A percentile compares a stretch with the other conserved stretches of the same genome.
Conservation (phyloP, 2,329 filamentous ascomycete genomes). For the Colletotrichum euphorbiae region DNA sequence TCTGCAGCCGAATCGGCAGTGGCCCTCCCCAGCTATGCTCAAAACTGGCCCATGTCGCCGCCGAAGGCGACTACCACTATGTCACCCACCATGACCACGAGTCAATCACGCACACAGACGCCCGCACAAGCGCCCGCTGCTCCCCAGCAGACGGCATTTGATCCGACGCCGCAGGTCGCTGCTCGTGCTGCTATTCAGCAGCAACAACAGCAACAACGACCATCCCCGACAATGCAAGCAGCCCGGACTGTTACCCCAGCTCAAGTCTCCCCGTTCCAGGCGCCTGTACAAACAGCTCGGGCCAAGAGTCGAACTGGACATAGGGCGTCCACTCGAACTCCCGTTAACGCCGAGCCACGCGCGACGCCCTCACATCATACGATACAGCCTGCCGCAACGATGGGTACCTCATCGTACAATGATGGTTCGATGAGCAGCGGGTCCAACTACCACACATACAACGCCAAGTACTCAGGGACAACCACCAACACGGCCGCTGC, state of each 20-base stretch:
- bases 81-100: constrained; percentile 20
- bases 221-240: constrained; percentile 46
- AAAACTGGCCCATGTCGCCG: constrained; percentile 25
- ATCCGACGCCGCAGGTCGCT: constrained; percentile 38
- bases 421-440: constrained; percentile 40
- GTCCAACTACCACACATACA: constrained; percentile 43
- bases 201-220: constrained; percentile 46
- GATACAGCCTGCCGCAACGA: constrained; percentile 49
- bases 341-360: constrained; percentile 42
- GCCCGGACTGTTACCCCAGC: constrained; percentile 41
- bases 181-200: constrained; percentile 40
- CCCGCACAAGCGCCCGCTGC: not conserved
- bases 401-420: constrained; percentile 23
- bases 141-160: constrained; percentile 9
- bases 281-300: constrained; percentile 41
- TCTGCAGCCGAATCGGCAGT: constrained; percentile 8
- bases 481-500: constrained; percentile 3
- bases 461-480: constrained; percentile 35
- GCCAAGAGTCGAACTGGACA: constrained; percentile 51
- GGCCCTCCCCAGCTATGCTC: constrained; percentile 6
- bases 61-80: constrained; percentile 14
- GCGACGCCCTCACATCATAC: constrained; percentile 42
- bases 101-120: constrained; percentile 7
- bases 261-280: constrained; percentile 49
- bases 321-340: constrained; percentile 48